phyloP scores from a whole-genome alignment of 1,139 yeast species.

The Meyerozyma smithsonii region DNA sequence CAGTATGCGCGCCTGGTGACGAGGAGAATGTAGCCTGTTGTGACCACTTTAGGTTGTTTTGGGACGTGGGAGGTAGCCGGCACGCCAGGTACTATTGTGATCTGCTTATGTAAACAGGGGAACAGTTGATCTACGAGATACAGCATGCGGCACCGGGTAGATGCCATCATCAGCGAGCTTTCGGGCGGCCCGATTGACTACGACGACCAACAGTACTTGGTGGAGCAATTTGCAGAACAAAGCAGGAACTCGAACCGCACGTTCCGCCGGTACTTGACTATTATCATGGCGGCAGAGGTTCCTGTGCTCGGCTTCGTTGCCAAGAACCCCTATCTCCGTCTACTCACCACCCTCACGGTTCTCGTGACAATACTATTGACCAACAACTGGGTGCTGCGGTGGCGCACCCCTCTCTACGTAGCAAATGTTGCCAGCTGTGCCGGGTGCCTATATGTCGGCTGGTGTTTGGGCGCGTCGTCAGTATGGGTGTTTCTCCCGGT shows the following conservation, averaged over 20 bases:
- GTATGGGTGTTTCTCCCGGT: background rate
- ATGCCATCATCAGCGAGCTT: conserved; percentile 9
- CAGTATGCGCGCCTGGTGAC: background rate
- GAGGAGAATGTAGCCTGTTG: no score
- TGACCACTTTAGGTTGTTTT: background rate
- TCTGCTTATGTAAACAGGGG: background rate
- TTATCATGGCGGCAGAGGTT: background rate
- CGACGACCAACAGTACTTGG: conserved; percentile 2
- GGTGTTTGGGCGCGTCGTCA: background rate
- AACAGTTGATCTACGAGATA: background rate
- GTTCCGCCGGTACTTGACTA: background rate
- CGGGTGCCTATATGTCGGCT: background rate
- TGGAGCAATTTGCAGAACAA: background rate
- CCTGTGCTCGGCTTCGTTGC: background rate
- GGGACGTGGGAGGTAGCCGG: background rate
- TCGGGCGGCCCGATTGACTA: conserved; percentile 9
- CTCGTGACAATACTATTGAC: background rate
- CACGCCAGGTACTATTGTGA: background rate
- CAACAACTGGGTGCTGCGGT: background rate
- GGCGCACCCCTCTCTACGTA: background rate
- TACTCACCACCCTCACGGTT: background rate
- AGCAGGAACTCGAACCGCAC: background rate
- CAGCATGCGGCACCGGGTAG: conserved; percentile 10
- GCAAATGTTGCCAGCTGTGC: background rate
- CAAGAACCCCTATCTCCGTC: background rate